These are phyloP conservation scores for Cylindrotheca closterium DNA, from an alignment of 108 stramenopile species.

Conservation along the genomic window DNA sequence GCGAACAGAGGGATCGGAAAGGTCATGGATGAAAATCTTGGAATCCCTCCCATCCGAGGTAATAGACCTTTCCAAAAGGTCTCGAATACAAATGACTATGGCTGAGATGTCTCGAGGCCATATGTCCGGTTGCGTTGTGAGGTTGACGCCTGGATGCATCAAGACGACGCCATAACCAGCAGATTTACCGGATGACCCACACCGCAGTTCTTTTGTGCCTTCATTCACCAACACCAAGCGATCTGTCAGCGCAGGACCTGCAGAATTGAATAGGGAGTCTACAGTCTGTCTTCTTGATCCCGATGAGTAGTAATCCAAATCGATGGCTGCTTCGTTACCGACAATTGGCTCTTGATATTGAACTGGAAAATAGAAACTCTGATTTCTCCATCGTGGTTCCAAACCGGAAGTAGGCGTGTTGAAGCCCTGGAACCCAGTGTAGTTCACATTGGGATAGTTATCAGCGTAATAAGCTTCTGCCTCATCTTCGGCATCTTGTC, in stretches of 20 bases:
- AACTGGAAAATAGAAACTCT: slow-evolving; percentile 43
- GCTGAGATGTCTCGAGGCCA: slow-evolving; percentile 31
- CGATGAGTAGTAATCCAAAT: slow-evolving; percentile 38
- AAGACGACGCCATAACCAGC: slow-evolving; percentile 27
- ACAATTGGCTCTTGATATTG: slow-evolving; percentile 48
- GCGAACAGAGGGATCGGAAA: slow-evolving; percentile 3
- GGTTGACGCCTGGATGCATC: slow-evolving; percentile 18
- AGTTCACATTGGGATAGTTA: slow-evolving; percentile 33
- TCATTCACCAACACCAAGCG: slow-evolving; percentile 24
- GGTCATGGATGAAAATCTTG: slow-evolving; percentile 34
- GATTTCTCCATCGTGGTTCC: slow-evolving; percentile 15
- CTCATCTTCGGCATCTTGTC: slow-evolving; percentile 30
- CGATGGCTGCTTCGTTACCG: slow-evolving; percentile 49
- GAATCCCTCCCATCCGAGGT: not conserved
- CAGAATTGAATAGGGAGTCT: slow-evolving; percentile 6
- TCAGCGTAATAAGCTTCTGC: slow-evolving; percentile 24
- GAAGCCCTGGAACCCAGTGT: slow-evolving; percentile 33
- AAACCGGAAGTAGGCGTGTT: slow-evolving; percentile 11
- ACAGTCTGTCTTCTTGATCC: slow-evolving; percentile 26
- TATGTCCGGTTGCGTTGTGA: slow-evolving; percentile 4
- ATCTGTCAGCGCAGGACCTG: slow-evolving; percentile 21
- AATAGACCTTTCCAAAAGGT: slow-evolving; percentile 18
- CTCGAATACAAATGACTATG: slow-evolving; percentile 35
- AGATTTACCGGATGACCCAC: slow-evolving; percentile 6
- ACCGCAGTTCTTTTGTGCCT: slow-evolving; percentile 10